Evolutionary conservation across 108 stramenopile species (phyloP).

Genomic region (Skeletonema menzelii): DNA sequence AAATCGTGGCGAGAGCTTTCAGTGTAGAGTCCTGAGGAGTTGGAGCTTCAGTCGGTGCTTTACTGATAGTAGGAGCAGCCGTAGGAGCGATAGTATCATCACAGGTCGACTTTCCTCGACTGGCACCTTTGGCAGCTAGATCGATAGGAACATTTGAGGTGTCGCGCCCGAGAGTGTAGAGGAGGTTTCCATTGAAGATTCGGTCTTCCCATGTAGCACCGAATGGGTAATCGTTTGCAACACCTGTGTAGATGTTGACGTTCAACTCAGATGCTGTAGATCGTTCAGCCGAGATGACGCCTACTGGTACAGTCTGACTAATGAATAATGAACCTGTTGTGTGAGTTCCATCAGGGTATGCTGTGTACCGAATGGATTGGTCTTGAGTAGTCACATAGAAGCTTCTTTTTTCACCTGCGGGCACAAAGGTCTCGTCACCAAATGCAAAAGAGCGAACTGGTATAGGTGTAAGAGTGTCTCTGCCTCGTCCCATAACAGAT

Average conservation of each 20-base stretch:
- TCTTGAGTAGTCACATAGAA: slow-evolving; percentile 43
- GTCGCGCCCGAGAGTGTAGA: slow-evolving; percentile 29
- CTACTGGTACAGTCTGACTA: not conserved
- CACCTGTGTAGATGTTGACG: slow-evolving; percentile 29
- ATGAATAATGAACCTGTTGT: slow-evolving; percentile 20
- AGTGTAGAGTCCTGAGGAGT: slow-evolving; percentile 20
- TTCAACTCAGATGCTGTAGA: not conserved
- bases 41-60: slow-evolving; percentile 9
- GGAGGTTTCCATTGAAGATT: slow-evolving; percentile 37
- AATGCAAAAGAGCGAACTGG: slow-evolving; percentile 40
- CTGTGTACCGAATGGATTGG: slow-evolving; percentile 40
- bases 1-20: slow-evolving; percentile 29
- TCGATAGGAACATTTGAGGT: not conserved
- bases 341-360: slow-evolving; percentile 9
- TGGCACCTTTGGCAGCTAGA: slow-evolving; percentile 39
- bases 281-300: not conserved
- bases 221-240: slow-evolving; percentile 46
- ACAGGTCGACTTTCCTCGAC: slow-evolving; percentile 40
- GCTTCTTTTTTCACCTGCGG: slow-evolving; percentile 8
- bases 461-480: slow-evolving; percentile 24
- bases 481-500: slow-evolving; percentile 31
- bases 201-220: slow-evolving; percentile 37
- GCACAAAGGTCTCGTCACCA: slow-evolving; percentile 1
- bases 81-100: slow-evolving; percentile 32
- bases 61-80: slow-evolving; percentile 12